A percentile compares a stretch with the other conserved stretches of the same genome.
Conservation (phyloP, 1,284 basidiomycete species). For the Ceratobasidium sp. region DNA sequence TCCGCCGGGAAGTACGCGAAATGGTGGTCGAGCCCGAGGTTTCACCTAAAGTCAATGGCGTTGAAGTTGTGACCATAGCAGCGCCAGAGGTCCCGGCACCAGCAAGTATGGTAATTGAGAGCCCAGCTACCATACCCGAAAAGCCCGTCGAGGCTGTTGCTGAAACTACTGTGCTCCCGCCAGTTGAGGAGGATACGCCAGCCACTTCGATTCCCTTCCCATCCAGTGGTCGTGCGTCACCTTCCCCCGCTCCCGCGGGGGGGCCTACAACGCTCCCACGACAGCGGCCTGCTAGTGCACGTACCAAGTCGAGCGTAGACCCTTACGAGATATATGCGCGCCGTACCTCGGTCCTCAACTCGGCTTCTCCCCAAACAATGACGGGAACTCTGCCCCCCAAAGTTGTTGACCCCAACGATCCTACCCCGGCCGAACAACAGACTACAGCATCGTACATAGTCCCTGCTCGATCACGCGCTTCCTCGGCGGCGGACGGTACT, state of each 20-base stretch:
- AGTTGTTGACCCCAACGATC: slow-evolving; percentile 12
- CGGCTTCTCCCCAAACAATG: slow-evolving; percentile 19
- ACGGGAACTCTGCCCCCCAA: background rate
- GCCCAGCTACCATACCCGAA: background rate
- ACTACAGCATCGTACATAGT: slow-evolving; percentile 36
- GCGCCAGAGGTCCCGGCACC: slow-evolving; percentile 51
- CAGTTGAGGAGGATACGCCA: background rate
- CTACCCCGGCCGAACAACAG: slow-evolving; percentile 20
- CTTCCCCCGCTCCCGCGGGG: slow-evolving; percentile 7
- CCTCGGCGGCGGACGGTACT: slow-evolving; percentile 39
- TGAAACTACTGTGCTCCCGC: slow-evolving; percentile 2
- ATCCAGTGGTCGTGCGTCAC: slow-evolving; percentile 20
- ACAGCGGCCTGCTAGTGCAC: slow-evolving; percentile 16
- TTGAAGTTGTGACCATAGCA: slow-evolving; percentile 23
- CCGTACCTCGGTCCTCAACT: background rate
- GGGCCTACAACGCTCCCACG: background rate
- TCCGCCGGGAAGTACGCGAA: slow-evolving; percentile 76
- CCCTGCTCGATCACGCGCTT: slow-evolving; percentile 40
- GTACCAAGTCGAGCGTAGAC: slow-evolving; percentile 30
- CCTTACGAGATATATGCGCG: slow-evolving; percentile 33
- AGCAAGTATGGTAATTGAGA: slow-evolving; percentile 18
- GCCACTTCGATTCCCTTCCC: slow-evolving; percentile 33
- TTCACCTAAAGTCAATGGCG: slow-evolving; percentile 24
- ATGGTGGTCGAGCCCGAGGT: slow-evolving; percentile 44
- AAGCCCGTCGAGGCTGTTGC: slow-evolving; percentile 12